Percentiles rank a stretch among this genome's conserved stretches.
Conservation (phyloP, 352 stramenopile genomes). For the Globisporangium spiculum region DNA sequence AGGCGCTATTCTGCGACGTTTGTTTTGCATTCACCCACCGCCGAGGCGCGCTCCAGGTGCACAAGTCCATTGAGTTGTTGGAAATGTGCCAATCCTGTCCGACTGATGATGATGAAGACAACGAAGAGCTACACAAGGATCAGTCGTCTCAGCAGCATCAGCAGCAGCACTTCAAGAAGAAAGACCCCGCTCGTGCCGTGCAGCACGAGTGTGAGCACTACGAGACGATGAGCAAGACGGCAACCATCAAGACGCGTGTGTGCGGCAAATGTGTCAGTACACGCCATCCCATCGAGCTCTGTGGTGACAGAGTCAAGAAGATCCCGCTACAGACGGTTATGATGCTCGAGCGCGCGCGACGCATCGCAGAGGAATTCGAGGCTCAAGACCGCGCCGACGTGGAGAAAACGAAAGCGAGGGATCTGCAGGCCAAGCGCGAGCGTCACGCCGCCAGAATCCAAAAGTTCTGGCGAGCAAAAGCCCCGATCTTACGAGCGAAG, state of each 20-base stretch:
- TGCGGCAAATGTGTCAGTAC: slow-evolving; percentile 41
- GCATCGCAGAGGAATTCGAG: slow-evolving; percentile 32
- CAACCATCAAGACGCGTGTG: slow-evolving; percentile 25
- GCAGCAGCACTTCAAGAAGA: neutral
- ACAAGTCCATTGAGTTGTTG: slow-evolving; percentile 37
- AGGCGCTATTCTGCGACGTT: slow-evolving; percentile 58
- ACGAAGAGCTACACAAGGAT: neutral
- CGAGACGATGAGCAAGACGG: neutral
- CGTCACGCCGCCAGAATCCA: slow-evolving; percentile 40
- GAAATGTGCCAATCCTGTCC: slow-evolving; percentile 46
- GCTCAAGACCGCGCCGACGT: slow-evolving; percentile 43
- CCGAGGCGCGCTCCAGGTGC: slow-evolving; percentile 37
- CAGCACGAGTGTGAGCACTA: slow-evolving; percentile 47
- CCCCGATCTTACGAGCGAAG: slow-evolving; percentile 34
- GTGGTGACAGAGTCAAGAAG: slow-evolving; percentile 26
- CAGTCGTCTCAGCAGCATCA: neutral
- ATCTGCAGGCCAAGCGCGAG: slow-evolving; percentile 27
- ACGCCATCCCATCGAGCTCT: slow-evolving; percentile 43
- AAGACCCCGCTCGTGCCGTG: slow-evolving; percentile 23
- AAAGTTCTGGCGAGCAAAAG: slow-evolving; percentile 41
- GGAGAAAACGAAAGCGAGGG: slow-evolving; percentile 37
- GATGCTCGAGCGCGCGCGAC: slow-evolving; percentile 39
- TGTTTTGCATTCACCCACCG: slow-evolving; percentile 60
- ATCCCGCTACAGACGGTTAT: slow-evolving; percentile 35
- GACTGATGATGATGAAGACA: neutral